These are phyloP conservation scores for Ganoderma leucocontextum DNA, from an alignment of 1,284 basidiomycete species.

Conservation along the genomic window DNA sequence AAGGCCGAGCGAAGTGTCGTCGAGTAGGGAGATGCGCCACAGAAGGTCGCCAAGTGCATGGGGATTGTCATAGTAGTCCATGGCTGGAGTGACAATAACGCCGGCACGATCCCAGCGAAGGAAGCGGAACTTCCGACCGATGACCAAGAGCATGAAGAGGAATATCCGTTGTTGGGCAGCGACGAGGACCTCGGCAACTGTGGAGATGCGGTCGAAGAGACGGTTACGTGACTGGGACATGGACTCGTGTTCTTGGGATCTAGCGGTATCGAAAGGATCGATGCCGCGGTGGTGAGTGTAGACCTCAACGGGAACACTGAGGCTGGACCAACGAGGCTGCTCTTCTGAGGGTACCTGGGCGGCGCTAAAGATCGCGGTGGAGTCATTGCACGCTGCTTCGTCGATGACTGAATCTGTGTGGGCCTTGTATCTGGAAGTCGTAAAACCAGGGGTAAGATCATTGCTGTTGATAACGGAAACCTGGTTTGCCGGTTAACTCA, in stretches of 20 bases:
- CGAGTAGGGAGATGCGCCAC: slow-evolving; percentile 12
- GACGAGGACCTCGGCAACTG: slow-evolving; percentile 1
- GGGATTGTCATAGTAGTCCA: slow-evolving; percentile 18
- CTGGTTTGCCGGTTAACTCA: background rate
- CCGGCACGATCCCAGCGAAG: slow-evolving; percentile 21
- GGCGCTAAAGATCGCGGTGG: background rate
- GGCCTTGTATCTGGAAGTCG: background rate
- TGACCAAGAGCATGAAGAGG: slow-evolving; percentile 16
- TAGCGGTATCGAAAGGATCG: background rate
- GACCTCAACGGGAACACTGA: background rate
- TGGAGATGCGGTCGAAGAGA: background rate
- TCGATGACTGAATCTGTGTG: background rate
- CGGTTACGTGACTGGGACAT: no score
- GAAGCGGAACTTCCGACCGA: slow-evolving; percentile 5
- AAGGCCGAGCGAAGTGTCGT: slow-evolving; percentile 11
- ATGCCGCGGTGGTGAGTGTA: background rate
- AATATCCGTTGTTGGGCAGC: slow-evolving; percentile 12
- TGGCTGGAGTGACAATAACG: slow-evolving; percentile 7
- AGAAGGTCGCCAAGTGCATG: slow-evolving; percentile 11
- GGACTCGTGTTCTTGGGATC: background rate
- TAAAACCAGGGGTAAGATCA: background rate
- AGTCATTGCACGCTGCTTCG: background rate
- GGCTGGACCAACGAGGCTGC: slow-evolving; percentile 43
- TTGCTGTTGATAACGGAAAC: background rate
- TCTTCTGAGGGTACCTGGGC: background rate